A percentile compares a stretch with the other conserved stretches of the same genome.
phyloP scores from a whole-genome alignment of 495 filamentous ascomycete species.

The Friedmanniomyces simplex region DNA sequence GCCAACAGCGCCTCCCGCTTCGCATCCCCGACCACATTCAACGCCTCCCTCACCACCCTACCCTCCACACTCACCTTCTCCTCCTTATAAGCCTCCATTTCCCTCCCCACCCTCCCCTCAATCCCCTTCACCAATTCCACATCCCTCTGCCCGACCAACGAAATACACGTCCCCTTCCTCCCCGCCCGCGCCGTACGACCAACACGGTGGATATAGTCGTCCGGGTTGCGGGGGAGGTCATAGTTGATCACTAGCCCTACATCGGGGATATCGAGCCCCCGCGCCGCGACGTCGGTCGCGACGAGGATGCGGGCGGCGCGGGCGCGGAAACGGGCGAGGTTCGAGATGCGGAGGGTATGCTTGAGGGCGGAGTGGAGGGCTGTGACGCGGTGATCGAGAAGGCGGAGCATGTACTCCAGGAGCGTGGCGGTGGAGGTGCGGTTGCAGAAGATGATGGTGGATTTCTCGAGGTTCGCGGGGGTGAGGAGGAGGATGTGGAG shows the following conservation, averaged over 20 bases:
- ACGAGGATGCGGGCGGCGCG: conserved; percentile 83
- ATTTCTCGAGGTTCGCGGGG: conserved; percentile 58
- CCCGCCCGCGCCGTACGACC: conserved; percentile 92
- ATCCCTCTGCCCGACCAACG: conserved; percentile 85
- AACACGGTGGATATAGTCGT: conserved; percentile 95
- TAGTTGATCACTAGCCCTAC: conserved; percentile 89
- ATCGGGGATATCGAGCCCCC: conserved; percentile 91
- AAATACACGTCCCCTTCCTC: conserved; percentile 66
- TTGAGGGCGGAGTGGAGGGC: conserved; percentile 77
- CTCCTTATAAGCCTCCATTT: conserved; percentile 75
- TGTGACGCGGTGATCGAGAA: conserved; percentile 82
- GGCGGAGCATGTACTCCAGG: conserved; percentile 71
- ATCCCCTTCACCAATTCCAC: conserved; percentile 79
- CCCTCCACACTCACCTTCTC: conserved; percentile 85
- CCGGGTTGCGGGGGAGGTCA: conserved; percentile 87
- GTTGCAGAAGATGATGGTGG: conserved; percentile 90
- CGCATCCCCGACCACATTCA: conserved; percentile 84
- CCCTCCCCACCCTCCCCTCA: conserved; percentile 66
- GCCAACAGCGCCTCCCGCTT: conserved; percentile 81
- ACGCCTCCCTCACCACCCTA: conserved; percentile 64
- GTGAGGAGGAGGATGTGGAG: conserved; percentile 83
- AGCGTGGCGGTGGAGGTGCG: conserved; percentile 78
- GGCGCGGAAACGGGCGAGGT: conserved; percentile 84
- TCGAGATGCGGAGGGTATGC: conserved; percentile 71
- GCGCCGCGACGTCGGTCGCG: conserved; percentile 90